A percentile compares a stretch with the other conserved stretches of the same genome.
Evolutionary conservation across 805 yeast species (phyloP).

Genomic region (Lipomyces japonicus): DNA sequence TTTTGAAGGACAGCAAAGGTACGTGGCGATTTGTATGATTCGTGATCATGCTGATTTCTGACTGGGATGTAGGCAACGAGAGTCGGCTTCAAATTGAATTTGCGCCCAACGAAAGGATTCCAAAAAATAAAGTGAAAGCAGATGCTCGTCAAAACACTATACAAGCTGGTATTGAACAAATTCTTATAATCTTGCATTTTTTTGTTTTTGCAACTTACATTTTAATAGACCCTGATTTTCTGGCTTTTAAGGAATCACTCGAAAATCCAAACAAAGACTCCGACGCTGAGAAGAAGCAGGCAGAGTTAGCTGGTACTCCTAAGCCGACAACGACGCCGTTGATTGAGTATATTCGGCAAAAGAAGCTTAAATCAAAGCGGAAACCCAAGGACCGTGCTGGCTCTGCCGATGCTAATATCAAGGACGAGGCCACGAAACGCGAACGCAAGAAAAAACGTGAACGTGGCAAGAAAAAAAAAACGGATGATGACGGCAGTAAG

Average conservation of each 20-base stretch:
- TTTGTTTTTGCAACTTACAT: background rate
- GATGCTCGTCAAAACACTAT: constrained; percentile 37
- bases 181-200: background rate
- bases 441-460: constrained; percentile 27
- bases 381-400: constrained; percentile 30
- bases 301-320: background rate
- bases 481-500: constrained; percentile 11
- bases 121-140: constrained; percentile 9
- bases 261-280: constrained; percentile 14
- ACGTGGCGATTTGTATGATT: too few species aligned
- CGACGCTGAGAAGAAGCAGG: constrained; percentile 1
- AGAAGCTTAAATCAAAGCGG: constrained; percentile 15
- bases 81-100: constrained; percentile 28
- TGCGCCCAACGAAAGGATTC: constrained; percentile 30
- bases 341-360: constrained; percentile 26
- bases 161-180: constrained; percentile 15
- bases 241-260: constrained; percentile 36
- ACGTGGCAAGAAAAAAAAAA: constrained; percentile 28
- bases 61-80: constrained; percentile 23
- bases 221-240: constrained; percentile 33
- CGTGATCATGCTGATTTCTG: too few species aligned
- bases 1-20: constrained; percentile 33
- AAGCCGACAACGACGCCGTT: constrained; percentile 19
- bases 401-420: constrained; percentile 10
- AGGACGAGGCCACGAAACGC: constrained; percentile 11